These are phyloP conservation scores for Euphorbia pulcherrima DNA, from an alignment of 345 rosid genomes.

Conservation along the genomic window DNA sequence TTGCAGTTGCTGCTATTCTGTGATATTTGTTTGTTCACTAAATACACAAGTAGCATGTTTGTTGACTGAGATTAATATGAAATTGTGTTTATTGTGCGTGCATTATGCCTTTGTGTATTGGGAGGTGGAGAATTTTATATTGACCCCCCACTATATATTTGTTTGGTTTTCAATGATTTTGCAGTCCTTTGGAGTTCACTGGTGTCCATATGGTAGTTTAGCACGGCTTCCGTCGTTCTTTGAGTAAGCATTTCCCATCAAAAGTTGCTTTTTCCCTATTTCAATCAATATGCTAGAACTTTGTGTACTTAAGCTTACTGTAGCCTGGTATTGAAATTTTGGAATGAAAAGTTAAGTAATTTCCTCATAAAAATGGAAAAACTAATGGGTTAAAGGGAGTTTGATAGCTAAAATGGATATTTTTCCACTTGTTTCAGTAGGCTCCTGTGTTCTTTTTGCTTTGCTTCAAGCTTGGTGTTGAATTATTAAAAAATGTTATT, in stretches of 20 bases:
- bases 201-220: conserved; percentile 89
- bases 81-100: background rate
- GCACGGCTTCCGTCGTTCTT: conserved; percentile 58
- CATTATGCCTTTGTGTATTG: too few relatives aligned
- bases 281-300: conserved; percentile 9
- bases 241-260: conserved; percentile 48
- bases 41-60: background rate
- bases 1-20: background rate
- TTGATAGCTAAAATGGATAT: background rate
- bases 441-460: conserved; percentile 1
- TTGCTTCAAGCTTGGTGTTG: conserved; percentile 7
- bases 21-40: background rate
- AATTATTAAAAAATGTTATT: background rate
- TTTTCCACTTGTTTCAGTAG: background rate
- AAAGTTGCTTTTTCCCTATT: conserved; percentile 9
- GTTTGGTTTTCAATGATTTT: conserved; percentile 27
- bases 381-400: background rate
- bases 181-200: conserved; percentile 91
- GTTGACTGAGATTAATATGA: background rate
- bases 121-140: background rate
- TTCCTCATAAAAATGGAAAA: background rate
- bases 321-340: conserved; percentile 1
- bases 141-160: conserved; percentile 11
- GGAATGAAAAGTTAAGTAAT: background rate
- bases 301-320: background rate